phyloP scores from a whole-genome alignment of 2,329 filamentous ascomycete genomes.

The Sphaceloma murrayae region DNA sequence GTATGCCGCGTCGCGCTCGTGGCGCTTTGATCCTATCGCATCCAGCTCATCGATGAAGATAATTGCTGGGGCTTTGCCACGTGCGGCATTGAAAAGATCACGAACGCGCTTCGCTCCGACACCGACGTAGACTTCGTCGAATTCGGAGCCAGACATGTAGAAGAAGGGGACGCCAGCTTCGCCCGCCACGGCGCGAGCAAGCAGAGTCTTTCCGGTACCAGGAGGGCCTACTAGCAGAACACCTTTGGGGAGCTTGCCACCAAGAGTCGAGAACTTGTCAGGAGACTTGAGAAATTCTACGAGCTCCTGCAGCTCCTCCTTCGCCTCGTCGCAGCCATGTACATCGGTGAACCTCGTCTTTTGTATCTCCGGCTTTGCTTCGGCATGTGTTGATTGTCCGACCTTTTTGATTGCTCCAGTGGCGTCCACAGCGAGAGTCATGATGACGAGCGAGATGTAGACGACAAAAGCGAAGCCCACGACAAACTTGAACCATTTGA shows the following conservation, averaged over 20 bases:
- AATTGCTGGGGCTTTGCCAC: slow-evolving; percentile 78
- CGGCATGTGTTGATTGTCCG: slow-evolving; percentile 59
- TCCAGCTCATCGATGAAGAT: slow-evolving; percentile 93
- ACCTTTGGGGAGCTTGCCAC: slow-evolving; percentile 94
- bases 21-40: slow-evolving; percentile 88
- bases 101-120: slow-evolving; percentile 94
- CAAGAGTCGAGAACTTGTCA: slow-evolving; percentile 83
- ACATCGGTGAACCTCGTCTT: slow-evolving; percentile 87
- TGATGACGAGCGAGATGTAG: slow-evolving; percentile 68
- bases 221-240: slow-evolving; percentile 90
- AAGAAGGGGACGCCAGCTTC: slow-evolving; percentile 98
- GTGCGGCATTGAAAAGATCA: slow-evolving; percentile 77
- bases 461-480: slow-evolving; percentile 66
- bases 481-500: slow-evolving; percentile 86
- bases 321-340: slow-evolving; percentile 94
- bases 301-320: slow-evolving; percentile 93
- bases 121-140: slow-evolving; percentile 96
- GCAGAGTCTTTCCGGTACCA: slow-evolving; percentile 92
- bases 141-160: slow-evolving; percentile 98
- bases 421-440: slow-evolving; percentile 75
- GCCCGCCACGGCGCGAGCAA: slow-evolving; percentile 89
- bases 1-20: slow-evolving; percentile 85
- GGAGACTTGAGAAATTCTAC: slow-evolving; percentile 94
- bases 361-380: slow-evolving; percentile 88
- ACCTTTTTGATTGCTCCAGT: slow-evolving; percentile 72